Evolutionary conservation across 129 eudicot species (phyloP).

Genomic region (Ambrosia artemisiifolia): DNA sequence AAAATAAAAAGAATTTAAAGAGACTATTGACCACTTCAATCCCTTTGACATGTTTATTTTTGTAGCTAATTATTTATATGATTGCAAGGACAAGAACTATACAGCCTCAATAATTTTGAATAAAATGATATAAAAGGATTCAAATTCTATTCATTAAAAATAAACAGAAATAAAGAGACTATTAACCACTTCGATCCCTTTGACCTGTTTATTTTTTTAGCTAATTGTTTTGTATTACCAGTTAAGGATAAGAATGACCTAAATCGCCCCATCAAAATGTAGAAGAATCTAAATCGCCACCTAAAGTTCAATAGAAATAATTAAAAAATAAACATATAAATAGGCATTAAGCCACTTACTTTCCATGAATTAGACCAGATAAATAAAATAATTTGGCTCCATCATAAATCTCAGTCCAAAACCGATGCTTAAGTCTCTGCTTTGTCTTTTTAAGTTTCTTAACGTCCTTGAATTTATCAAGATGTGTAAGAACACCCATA

Average conservation of each 20-base stretch:
- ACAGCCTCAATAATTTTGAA: not conserved
- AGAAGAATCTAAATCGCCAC: not conserved
- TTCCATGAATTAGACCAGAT: constrained; percentile 92
- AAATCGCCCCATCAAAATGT: not conserved
- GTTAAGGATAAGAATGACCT: not conserved
- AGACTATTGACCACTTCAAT: not conserved
- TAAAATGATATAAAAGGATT: not conserved
- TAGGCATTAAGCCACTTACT: constrained; percentile 48
- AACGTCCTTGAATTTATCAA: constrained; percentile 92
- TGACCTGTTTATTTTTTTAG: not conserved
- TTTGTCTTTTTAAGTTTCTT: constrained; percentile 93
- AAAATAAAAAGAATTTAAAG: not conserved
- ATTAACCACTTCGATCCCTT: not conserved
- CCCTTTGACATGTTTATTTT: not conserved
- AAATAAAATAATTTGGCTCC: constrained; percentile 94
- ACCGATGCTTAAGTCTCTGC: constrained; percentile 91
- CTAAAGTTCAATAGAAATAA: not conserved
- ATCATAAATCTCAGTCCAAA: constrained; percentile 94
- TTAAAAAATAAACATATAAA: not conserved
- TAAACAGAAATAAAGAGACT: not conserved
- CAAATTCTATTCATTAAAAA: not conserved
- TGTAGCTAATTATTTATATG: not conserved
- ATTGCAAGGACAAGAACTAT: not conserved
- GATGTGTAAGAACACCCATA: constrained; percentile 98
- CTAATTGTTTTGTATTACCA: not conserved